A percentile compares a stretch with the other conserved stretches of the same genome.
Evolutionary conservation across 495 filamentous ascomycete genomes (phyloP).

Genomic region (Talaromyces wortmannii): DNA sequence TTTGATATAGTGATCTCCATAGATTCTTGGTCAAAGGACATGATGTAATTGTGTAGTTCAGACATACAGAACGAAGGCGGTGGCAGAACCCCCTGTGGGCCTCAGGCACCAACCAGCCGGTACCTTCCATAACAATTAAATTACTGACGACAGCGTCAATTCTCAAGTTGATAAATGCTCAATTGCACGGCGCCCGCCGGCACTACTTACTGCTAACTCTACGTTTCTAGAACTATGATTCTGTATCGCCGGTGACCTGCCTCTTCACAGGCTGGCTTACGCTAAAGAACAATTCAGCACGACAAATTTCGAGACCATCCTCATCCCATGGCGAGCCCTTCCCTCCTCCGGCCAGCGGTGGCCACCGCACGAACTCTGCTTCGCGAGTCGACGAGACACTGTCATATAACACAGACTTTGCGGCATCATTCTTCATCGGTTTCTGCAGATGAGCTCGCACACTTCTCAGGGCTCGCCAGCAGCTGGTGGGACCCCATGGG

Average conservation of each 20-base stretch:
- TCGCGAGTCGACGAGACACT: neutral
- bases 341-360: neutral
- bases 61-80: neutral
- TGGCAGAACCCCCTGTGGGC: no score
- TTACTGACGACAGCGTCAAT: no score
- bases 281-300: no score
- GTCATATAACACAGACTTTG: neutral
- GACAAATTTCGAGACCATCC: no score
- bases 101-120: no score
- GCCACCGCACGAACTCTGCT: neutral
- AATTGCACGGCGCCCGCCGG: no score
- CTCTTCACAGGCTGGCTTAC: no score
- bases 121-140: no score
- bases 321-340: neutral
- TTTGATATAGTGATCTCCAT: neutral
- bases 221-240: no score
- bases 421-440: slow-evolving; percentile 56
- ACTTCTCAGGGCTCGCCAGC: slow-evolving; percentile 89
- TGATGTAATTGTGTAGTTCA: neutral
- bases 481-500: slow-evolving; percentile 98
- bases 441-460: slow-evolving; percentile 79
- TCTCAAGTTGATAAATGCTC: no score
- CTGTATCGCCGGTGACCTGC: no score
- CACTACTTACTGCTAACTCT: no score
- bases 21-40: neutral